Conservation (phyloP, 768 basidiomycete species). For the Mycena belliarum region DNA sequence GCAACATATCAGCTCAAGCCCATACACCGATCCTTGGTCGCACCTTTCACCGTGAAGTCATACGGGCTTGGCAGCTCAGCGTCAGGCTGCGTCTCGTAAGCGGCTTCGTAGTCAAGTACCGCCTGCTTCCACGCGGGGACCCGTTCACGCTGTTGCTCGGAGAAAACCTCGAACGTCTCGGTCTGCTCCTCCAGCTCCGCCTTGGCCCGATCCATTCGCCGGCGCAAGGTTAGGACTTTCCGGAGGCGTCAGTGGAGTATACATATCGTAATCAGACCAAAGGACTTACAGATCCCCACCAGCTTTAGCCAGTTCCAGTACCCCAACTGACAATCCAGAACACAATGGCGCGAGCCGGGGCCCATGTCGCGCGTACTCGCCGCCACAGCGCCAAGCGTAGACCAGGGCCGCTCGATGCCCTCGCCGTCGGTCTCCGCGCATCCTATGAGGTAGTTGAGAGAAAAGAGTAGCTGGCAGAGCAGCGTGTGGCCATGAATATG, state of each 20-base stretch:
- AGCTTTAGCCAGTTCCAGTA: constrained; percentile 31
- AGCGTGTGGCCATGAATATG: constrained; percentile 29
- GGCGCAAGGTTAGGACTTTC: too few relatives aligned
- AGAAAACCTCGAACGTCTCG: not conserved
- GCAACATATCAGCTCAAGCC: too few relatives aligned
- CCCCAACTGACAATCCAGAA: constrained; percentile 28
- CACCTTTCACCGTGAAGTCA: too few relatives aligned
- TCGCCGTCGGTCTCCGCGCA: constrained; percentile 37
- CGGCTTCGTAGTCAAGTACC: too few relatives aligned
- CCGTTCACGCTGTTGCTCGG: not conserved
- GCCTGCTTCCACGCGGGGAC: too few relatives aligned
- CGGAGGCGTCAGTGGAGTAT: too few relatives aligned
- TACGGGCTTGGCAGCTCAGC: too few relatives aligned
- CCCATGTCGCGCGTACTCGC: constrained; percentile 38
- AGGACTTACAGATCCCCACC: constrained; percentile 23
- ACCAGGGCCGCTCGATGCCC: constrained; percentile 33
- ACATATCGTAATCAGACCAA: not conserved
- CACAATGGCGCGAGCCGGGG: constrained; percentile 28
- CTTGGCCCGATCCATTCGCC: not conserved
- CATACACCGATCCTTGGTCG: too few relatives aligned
- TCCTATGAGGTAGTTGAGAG: constrained; percentile 24
- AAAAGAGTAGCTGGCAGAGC: constrained; percentile 25
- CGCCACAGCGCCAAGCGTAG: constrained; percentile 26
- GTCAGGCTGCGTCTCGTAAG: too few relatives aligned
- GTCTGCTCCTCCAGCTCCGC: not conserved